Percentiles rank a stretch among this genome's conserved stretches.
Conservation (phyloP, 116 monocot species). For the Trichopus zeylanicus region DNA sequence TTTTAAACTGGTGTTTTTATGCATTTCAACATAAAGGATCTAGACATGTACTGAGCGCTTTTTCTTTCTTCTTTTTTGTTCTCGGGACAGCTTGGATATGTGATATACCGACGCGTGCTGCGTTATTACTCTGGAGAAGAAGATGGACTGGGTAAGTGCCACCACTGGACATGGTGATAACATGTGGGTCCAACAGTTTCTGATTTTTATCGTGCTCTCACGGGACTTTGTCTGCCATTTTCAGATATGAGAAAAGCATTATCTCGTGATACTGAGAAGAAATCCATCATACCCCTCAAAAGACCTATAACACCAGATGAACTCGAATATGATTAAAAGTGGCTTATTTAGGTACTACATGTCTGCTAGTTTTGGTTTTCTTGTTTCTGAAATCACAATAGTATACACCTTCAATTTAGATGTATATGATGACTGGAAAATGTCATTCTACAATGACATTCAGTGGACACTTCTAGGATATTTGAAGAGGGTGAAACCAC, state of each 20-base stretch:
- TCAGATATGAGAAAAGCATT: conserved; percentile 91
- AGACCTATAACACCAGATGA: conserved; percentile 65
- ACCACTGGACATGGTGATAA: background rate
- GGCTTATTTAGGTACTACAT: no score
- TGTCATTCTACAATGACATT: no score
- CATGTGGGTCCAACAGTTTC: background rate
- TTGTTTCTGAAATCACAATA: no score
- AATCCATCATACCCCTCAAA: conserved; percentile 70
- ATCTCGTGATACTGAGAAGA: conserved; percentile 76
- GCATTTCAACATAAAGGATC: no score
- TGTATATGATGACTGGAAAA: no score
- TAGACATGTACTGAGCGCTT: no score
- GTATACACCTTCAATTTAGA: no score
- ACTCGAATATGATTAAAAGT: conserved; percentile 64
- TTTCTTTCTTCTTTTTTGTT: conserved; percentile 5
- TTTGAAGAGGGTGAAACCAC: conserved; percentile 2
- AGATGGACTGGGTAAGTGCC: conserved; percentile 73
- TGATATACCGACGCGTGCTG: conserved; percentile 80
- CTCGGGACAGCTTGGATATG: conserved; percentile 80
- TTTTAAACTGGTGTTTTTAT: no score
- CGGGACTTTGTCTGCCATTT: conserved; percentile 1
- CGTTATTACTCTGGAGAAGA: conserved; percentile 99
- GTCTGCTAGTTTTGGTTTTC: no score
- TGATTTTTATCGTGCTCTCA: conserved; percentile 1
- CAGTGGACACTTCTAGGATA: no score